phyloP scores from a whole-genome alignment of 768 basidiomycete species.

The Leccinum aurantiacum region DNA sequence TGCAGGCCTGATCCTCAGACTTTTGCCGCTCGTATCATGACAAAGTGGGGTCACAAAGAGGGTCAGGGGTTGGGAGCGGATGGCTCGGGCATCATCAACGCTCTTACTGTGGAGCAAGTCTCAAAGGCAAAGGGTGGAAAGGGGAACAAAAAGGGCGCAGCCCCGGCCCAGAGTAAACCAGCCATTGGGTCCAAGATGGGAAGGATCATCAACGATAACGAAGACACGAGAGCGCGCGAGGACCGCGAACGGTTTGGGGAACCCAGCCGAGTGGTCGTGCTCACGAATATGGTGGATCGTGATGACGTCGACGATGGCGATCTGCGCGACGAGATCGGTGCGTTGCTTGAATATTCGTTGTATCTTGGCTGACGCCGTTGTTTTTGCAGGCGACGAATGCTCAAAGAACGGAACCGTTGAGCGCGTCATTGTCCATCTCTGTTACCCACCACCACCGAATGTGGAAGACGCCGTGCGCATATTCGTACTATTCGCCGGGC shows the following conservation, averaged over 20 bases:
- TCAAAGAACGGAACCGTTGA: slow-evolving; percentile 91
- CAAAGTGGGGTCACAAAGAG: slow-evolving; percentile 94
- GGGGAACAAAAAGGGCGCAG: slow-evolving; percentile 35
- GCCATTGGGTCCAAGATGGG: slow-evolving; percentile 71
- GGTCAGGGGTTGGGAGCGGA: slow-evolving; percentile 89
- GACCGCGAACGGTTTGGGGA: slow-evolving; percentile 84
- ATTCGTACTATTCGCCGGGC: slow-evolving; percentile 88
- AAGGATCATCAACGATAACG: slow-evolving; percentile 87
- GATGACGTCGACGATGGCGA: slow-evolving; percentile 88
- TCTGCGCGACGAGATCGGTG: slow-evolving; percentile 84
- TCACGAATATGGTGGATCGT: slow-evolving; percentile 85
- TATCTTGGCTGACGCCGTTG: slow-evolving; percentile 1
- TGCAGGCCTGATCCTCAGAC: too few species aligned
- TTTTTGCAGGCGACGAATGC: slow-evolving; percentile 89
- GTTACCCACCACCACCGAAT: slow-evolving; percentile 62
- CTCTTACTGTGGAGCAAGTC: slow-evolving; percentile 76
- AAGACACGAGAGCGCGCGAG: slow-evolving; percentile 74
- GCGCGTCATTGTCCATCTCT: slow-evolving; percentile 79
- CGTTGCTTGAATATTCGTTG: slow-evolving; percentile 22
- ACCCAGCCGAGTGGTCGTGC: slow-evolving; percentile 83
- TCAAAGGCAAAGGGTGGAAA: slow-evolving; percentile 38
- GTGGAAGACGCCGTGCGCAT: slow-evolving; percentile 86
- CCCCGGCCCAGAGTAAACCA: slow-evolving; percentile 34
- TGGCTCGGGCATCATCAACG: slow-evolving; percentile 84
- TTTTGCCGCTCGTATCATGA: slow-evolving; percentile 89